These are phyloP conservation scores for Nothomitra cinnamomea DNA, from an alignment of 2,329 filamentous ascomycete genomes.

Conservation along the genomic window DNA sequence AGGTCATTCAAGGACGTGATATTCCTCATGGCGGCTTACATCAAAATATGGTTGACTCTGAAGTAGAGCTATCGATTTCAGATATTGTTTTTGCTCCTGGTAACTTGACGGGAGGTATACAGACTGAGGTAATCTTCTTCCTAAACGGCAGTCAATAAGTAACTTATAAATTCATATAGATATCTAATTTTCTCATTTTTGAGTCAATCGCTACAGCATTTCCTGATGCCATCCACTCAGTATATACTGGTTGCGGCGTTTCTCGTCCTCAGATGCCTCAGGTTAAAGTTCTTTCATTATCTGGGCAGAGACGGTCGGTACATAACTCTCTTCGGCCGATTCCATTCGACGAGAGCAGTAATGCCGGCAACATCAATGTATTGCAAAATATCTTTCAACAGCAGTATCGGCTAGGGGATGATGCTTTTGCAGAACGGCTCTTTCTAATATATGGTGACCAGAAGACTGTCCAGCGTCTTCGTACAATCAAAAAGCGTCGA, in stretches of 20 bases:
- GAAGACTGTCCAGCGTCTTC: neutral
- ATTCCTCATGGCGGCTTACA: neutral
- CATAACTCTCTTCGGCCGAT: neutral
- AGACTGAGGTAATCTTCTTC: neutral
- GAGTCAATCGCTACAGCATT: neutral
- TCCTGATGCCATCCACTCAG: neutral
- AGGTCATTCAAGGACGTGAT: neutral
- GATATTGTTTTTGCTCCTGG: neutral
- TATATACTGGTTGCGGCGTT: neutral
- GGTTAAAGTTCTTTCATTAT: neutral
- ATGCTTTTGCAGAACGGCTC: neutral
- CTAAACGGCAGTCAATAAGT: neutral
- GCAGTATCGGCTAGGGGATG: neutral
- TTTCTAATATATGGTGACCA: neutral
- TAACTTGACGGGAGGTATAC: neutral
- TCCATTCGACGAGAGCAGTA: neutral
- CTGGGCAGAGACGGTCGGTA: neutral
- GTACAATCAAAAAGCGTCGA: neutral
- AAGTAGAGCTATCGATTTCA: neutral
- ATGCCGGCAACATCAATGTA: slow-evolving; percentile 1
- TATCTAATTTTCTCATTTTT: slow-evolving; percentile 1
- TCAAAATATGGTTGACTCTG: neutral
- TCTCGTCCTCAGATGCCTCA: neutral
- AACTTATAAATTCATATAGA: neutral
- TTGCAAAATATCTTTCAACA: neutral